Base-by-base conservation (phyloP, 2,329 filamentous ascomycete genomes). In the Exophiala spinifera region DNA sequence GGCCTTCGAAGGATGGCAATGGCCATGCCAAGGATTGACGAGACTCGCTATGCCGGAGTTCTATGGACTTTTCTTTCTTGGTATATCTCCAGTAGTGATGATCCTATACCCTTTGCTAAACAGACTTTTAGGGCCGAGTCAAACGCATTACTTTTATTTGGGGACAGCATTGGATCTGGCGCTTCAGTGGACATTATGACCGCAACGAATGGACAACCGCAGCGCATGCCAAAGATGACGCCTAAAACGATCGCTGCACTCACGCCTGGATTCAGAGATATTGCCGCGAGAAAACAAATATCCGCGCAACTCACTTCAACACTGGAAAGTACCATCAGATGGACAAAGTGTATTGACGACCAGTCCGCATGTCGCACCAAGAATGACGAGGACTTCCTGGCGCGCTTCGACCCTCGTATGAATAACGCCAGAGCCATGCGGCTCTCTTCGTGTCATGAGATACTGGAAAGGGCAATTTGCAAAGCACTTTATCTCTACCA, bases 71-170 rank as follows among this genome's bases (percentile, higher is more conserved):
- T 59, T 39, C 37, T 56, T 28, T 43, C 50, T 13, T 59, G 57
- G 57, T 59, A 46, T 19, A 53, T 49, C 8, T n/a, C 10, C 19
- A 44, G 5, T 28, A 11, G 4, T 6, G 6, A 19, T 13, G 42
- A 4, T 6, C 2, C n/a, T 1, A 4, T 15, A 8, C 15, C 4
- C 4, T 14, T 33, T 39, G 36, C 14, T 28, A 20, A 33, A 50
- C 15, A 43, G 14, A 31, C 11, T 6, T 17, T 43, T 17, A 59
- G 57, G 57, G 57, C 57, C 3, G 53, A 59, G 49, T 56, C 53
- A 14, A 59, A 59, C 31, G 53, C 53, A 21, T 46, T 59, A 17
- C 43, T 59, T 17, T 34, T 59, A 31, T 59, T 59, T 23, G 57
- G 51, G 17, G 34, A 56, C 17, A 44, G 36, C n/a, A 48, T 42